Base-by-base conservation (phyloP, 2,329 filamentous ascomycete species). In the Septoria linicola region DNA sequence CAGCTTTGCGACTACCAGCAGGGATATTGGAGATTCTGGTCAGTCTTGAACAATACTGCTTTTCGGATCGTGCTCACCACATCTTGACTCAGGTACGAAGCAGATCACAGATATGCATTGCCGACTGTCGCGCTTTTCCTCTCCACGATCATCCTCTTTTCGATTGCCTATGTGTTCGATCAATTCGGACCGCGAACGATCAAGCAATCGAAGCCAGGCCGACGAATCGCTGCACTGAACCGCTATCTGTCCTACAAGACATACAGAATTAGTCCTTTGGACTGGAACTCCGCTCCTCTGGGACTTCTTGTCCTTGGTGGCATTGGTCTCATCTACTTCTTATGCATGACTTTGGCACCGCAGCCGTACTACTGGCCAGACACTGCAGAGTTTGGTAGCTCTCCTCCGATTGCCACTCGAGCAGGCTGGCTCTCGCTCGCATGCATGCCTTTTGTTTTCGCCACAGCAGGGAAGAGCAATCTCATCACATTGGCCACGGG, bases 401-500 rank as follows among this genome's bases (percentile, higher is more conserved):
- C 77, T 19, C 78, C 78, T 10, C 78, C 78, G 0, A 69, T 81
- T 14, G 78, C 76, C 1, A 80, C 76, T 0, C 65, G 79, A 16
- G 61, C 77, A 0, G 78, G 78, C 2, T 80, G 73, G 70, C 73
- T 81, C 69, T 71, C 77, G 1, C 60, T 80, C 19, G 78, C 66
- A 0, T 72, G 77, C 43, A 49, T 80, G 54, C 78, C 78, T 2
- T 79, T 80, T 55, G 65, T 80, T 23, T 64, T 80, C 25, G 42
- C 53, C 6, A 55, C 55, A 2, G 56, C 59, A 8, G 51, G 55
- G n/a, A 83, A 83, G 63, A 74, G 78, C 1, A 83, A 81, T 54
- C 70, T 76, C 54, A 76, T 83, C 45, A 76, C 80, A 0, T 64
- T 70, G 0, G 52, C 80, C 8, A 82, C 80, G 0, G 79, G 79